Conservation (phyloP, 140 eudicot genomes). For the Bidens hawaiensis region DNA sequence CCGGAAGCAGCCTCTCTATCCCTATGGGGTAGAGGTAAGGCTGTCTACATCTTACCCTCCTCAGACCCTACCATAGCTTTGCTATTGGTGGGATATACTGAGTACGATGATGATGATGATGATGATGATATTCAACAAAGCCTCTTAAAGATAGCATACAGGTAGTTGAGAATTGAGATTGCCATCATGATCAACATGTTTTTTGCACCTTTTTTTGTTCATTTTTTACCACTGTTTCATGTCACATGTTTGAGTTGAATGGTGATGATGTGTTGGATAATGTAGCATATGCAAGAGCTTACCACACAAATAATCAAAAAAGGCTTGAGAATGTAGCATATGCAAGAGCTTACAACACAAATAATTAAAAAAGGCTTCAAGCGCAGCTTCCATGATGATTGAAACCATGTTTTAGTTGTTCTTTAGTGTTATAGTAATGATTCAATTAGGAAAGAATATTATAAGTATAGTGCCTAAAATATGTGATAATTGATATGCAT, state of each 20-base stretch:
- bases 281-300: constrained; percentile 82
- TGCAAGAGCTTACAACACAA: constrained; percentile 80
- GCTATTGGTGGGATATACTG: too few species aligned
- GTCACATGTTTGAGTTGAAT: constrained; percentile 58
- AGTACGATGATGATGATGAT: too few species aligned
- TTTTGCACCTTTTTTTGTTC: background rate
- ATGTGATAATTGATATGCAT: too few species aligned
- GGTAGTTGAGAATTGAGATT: too few species aligned
- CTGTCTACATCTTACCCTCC: too few species aligned
- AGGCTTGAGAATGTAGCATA: constrained; percentile 84
- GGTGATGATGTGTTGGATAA: constrained; percentile 80
- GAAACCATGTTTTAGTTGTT: constrained; percentile 63
- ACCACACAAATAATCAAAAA: constrained; percentile 71
- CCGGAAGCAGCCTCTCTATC: too few species aligned
- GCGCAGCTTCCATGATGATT: constrained; percentile 86
- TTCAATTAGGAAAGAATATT: too few species aligned
- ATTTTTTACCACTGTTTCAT: background rate
- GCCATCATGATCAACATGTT: background rate
- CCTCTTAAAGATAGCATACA: constrained; percentile 66
- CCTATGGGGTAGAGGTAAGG: too few species aligned
- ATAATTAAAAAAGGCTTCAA: constrained; percentile 75
- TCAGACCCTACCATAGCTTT: too few species aligned
- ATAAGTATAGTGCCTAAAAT: too few species aligned
- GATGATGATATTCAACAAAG: too few species aligned
- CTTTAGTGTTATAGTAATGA: too few species aligned